Conservation (phyloP, 2,329 filamentous ascomycete genomes). For the Aspergillus caelatus region DNA sequence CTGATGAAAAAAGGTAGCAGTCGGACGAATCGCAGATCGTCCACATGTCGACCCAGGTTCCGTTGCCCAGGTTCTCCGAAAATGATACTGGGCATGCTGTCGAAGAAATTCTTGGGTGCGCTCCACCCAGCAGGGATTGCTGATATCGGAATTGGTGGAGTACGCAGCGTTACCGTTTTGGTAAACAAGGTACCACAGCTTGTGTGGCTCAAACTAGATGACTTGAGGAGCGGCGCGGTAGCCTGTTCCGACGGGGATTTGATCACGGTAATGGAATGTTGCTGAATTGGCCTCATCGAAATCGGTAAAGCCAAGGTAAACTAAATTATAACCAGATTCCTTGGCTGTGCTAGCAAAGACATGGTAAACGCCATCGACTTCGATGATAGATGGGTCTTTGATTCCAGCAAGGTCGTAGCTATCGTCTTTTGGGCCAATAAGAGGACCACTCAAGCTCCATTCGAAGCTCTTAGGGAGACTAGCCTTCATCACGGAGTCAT, state of each 20-base stretch:
- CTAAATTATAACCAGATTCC: conserved; percentile 7
- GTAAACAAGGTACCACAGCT: conserved; percentile 8
- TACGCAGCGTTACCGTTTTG: conserved; percentile 12
- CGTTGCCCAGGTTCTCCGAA: background rate
- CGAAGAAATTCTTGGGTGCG: conserved; percentile 8
- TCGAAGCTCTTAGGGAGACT: conserved; percentile 9
- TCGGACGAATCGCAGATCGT: conserved; percentile 3
- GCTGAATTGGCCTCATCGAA: conserved; percentile 9
- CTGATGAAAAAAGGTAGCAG: conserved; percentile 9
- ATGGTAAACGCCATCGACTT: conserved; percentile 8
- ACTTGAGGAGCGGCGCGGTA: conserved; percentile 12
- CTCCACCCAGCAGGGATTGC: conserved; percentile 7
- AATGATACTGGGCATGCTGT: conserved; percentile 7
- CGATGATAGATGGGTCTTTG: conserved; percentile 12
- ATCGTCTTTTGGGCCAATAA: conserved; percentile 8
- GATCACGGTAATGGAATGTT: conserved; percentile 11
- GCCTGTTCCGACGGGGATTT: conserved; percentile 5
- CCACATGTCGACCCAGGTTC: conserved; percentile 11
- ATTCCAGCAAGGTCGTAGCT: conserved; percentile 2
- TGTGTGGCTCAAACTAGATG: conserved; percentile 7
- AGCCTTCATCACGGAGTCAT: too few relatives aligned
- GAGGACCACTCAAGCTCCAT: conserved; percentile 7
- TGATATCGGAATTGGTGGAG: conserved; percentile 10
- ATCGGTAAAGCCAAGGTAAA: conserved; percentile 14
- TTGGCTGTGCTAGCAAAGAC: conserved; percentile 12